Conservation (phyloP, 1,139 yeast species). For the Sugiyamaella castrensis region DNA sequence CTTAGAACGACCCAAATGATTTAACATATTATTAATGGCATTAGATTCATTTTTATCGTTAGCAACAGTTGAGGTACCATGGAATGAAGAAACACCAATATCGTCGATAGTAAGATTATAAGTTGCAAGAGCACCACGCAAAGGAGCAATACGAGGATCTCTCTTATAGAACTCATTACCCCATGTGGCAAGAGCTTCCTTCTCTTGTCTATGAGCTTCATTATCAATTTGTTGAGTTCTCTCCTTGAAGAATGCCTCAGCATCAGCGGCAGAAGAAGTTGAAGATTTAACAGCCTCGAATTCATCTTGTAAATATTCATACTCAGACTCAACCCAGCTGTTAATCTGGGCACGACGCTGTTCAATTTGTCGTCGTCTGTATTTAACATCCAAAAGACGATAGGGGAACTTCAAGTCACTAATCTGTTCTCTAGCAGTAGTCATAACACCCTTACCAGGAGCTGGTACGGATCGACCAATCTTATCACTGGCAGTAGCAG, state of each 20-base stretch:
- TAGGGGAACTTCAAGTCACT: constrained; percentile 79
- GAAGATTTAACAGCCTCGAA: constrained; percentile 51
- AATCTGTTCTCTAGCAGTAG: constrained; percentile 94
- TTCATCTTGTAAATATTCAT: constrained; percentile 67
- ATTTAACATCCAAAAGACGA: constrained; percentile 81
- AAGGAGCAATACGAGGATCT: constrained; percentile 93
- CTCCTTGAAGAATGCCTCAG: constrained; percentile 62
- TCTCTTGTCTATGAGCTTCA: constrained; percentile 81
- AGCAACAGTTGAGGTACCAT: constrained; percentile 97
- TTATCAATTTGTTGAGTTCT: constrained; percentile 83
- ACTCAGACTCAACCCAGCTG: constrained; percentile 81
- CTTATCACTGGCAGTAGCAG: constrained; percentile 97
- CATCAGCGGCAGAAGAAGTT: constrained; percentile 40
- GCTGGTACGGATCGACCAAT: constrained; percentile 99
- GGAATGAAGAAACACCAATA: constrained; percentile 97
- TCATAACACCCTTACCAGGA: constrained; percentile 99
- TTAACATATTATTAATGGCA: constrained; percentile 87
- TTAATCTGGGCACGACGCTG: constrained; percentile 75
- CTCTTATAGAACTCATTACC: constrained; percentile 91
- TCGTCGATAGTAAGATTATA: constrained; percentile 93
- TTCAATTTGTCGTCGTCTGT: constrained; percentile 89
- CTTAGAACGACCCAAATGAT: constrained; percentile 91
- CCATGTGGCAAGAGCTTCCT: constrained; percentile 89
- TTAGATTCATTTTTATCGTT: constrained; percentile 97
- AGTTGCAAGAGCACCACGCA: constrained; percentile 94